Base-by-base conservation (phyloP, 306 rosid genomes). In the Citrullus colocynthis region DNA sequence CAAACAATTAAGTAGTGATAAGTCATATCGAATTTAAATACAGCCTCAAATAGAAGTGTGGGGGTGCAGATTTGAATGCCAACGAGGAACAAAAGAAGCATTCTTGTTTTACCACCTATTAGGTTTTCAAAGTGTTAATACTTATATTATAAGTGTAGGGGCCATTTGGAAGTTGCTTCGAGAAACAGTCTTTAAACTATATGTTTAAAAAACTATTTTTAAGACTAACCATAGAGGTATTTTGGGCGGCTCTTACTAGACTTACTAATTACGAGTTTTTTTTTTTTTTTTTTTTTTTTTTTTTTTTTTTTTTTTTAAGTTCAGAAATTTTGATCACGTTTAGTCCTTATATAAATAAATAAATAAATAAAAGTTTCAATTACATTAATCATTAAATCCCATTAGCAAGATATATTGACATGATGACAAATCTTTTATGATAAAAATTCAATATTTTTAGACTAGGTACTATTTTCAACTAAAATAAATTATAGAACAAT, bases 1-100 rank as follows among this genome's bases (percentile, higher is more conserved):
- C 72, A 72, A 55, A 61, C 77, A 10, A 79, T 61, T 56, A 30
- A 75, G 82, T 41, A 51, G 60, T 34, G 74, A 74, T 78, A 77
- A 34, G 55, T 44, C 24, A 9, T 45, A 21, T 48, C 9, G 9
- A 73, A 49, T 28, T 28, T 7, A 16, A 51, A 16, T 9, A 48
- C 17, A 9, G 28, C 15, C 77, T 30, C 39, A 45, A 70, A 70
- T 13, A 41, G 52, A 41, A 11, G 6, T 18, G 9, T 4, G 7
- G 10, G 49, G 49, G 8, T 4, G 21, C 14, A 64, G 44, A 65
- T 39, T 8, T 39, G 49, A 37, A 65, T 9, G 52, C 32, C 3
- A 21, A 20, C 11, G 12, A 20, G 10, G 37, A 69, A 42, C 18
- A 20, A 37, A 30, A 32, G 9, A 9, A 41, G 15, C 4, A 41